Percentiles rank a stretch among this genome's conserved stretches.
These are phyloP conservation scores for Pholiota conissans DNA, from an alignment of 768 basidiomycete genomes.

Conservation along the genomic window DNA sequence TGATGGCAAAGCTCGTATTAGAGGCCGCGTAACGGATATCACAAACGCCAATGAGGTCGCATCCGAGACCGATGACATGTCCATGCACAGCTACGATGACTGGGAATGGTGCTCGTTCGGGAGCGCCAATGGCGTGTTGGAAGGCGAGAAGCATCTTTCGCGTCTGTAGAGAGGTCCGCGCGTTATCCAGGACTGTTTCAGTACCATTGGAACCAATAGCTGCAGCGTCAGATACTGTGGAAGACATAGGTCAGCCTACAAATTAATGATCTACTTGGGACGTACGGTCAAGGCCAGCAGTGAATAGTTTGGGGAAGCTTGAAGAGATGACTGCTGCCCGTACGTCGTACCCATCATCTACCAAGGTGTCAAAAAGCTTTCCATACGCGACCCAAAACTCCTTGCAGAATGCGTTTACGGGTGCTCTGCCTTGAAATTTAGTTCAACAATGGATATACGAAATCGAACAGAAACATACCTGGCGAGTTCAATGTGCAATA, in stretches of 20 bases:
- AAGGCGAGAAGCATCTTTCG: slow-evolving; percentile 54
- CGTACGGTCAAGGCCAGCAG: slow-evolving; percentile 81
- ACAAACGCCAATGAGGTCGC: slow-evolving; percentile 74
- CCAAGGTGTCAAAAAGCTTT: slow-evolving; percentile 56
- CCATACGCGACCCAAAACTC: slow-evolving; percentile 77
- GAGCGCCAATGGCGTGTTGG: slow-evolving; percentile 69
- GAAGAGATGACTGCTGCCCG: slow-evolving; percentile 77
- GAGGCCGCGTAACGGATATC: slow-evolving; percentile 78
- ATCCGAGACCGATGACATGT: slow-evolving; percentile 68
- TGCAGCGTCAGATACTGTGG: slow-evolving; percentile 30
- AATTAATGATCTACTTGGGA: background rate
- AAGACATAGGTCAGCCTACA: background rate
- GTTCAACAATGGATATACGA: background rate
- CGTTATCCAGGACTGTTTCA: slow-evolving; percentile 41
- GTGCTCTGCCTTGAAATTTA: slow-evolving; percentile 37
- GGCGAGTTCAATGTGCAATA: slow-evolving; percentile 45
- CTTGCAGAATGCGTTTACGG: slow-evolving; percentile 66
- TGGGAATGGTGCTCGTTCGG: slow-evolving; percentile 71
- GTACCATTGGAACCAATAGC: slow-evolving; percentile 22
- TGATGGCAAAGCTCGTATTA: slow-evolving; percentile 66
- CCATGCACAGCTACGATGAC: slow-evolving; percentile 86
- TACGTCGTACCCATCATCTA: slow-evolving; percentile 49
- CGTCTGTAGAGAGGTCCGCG: slow-evolving; percentile 49
- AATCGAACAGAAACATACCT: slow-evolving; percentile 29
- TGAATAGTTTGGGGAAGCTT: slow-evolving; percentile 68